Evolutionary conservation across 306 rosid species (phyloP).

Genomic region (Quercus bicolor): DNA sequence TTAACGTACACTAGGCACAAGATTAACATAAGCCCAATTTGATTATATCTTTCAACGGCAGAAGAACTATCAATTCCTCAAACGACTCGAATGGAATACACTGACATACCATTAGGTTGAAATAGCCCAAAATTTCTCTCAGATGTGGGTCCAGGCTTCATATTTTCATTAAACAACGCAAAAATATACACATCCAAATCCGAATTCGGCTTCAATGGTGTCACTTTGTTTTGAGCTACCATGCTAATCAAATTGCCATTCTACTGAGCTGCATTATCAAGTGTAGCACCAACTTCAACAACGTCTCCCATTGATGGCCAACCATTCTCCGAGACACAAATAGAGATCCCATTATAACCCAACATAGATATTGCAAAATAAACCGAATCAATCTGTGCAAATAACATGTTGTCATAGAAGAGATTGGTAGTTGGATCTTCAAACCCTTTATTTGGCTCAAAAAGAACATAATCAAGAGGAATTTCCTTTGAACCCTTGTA

Average conservation of each 20-base stretch:
- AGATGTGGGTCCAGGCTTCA: too few relatives aligned
- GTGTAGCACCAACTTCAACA: not conserved
- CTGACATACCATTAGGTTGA: not conserved
- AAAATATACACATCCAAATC: too few relatives aligned
- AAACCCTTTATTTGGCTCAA: not conserved
- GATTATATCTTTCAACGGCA: not conserved
- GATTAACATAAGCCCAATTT: not conserved
- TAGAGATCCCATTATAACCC: not conserved
- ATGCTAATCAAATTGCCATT: not conserved
- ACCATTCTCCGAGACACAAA: not conserved
- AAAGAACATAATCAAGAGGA: not conserved
- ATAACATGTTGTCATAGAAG: not conserved
- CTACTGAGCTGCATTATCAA: not conserved
- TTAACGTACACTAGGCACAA: too few relatives aligned
- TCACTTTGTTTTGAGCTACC: too few relatives aligned
- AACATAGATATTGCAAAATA: not conserved
- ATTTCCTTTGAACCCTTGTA: not conserved
- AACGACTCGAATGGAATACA: not conserved
- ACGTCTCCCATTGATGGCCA: not conserved
- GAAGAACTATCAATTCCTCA: not conserved
- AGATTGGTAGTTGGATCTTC: not conserved
- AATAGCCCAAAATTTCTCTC: not conserved
- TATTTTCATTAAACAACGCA: too few relatives aligned
- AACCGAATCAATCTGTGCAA: not conserved
- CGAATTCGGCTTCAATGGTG: too few relatives aligned